Evolutionary conservation across 1,284 basidiomycete species (phyloP).

Genomic region (Tranzscheliella williamsii): DNA sequence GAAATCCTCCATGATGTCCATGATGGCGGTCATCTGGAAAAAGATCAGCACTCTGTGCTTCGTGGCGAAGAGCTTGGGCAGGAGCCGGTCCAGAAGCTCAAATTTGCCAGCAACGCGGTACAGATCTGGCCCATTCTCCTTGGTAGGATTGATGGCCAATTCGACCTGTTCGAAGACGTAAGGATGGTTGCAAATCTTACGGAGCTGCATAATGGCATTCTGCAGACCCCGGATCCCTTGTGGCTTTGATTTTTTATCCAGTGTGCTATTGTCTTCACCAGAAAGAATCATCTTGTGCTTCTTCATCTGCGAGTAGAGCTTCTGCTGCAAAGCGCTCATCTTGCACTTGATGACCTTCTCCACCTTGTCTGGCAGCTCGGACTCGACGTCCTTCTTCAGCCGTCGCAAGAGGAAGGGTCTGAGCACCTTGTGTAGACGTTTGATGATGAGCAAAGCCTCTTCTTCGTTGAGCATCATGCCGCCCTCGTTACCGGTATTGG

Average conservation of each 20-base stretch:
- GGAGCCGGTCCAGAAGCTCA: constrained; percentile 86
- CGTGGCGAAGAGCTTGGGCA: constrained; percentile 91
- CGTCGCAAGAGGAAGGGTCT: constrained; percentile 94
- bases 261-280: constrained; percentile 51
- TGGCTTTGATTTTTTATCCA: constrained; percentile 52
- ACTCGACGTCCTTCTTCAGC: constrained; percentile 98
- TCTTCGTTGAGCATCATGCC: constrained; percentile 97
- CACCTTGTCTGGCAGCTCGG: constrained; percentile 96
- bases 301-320: constrained; percentile 97
- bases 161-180: constrained; percentile 93
- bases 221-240: constrained; percentile 68
- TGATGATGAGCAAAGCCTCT: constrained; percentile 95
- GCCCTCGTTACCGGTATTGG: constrained; percentile 83
- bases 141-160: constrained; percentile 81
- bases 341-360: constrained; percentile 98
- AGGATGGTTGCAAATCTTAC: constrained; percentile 88
- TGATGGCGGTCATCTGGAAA: constrained; percentile 99
- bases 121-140: constrained; percentile 76
- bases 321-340: constrained; percentile 91
- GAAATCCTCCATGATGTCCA: constrained; percentile 99
- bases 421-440: constrained; percentile 96
- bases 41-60: constrained; percentile 96
- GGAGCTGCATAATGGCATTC: constrained; percentile 98
- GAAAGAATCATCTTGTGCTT: constrained; percentile 82
- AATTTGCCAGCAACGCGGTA: constrained; percentile 90